phyloP scores from a whole-genome alignment of 192 early-diverging fungal genomes.

The Coemansia sp. region DNA sequence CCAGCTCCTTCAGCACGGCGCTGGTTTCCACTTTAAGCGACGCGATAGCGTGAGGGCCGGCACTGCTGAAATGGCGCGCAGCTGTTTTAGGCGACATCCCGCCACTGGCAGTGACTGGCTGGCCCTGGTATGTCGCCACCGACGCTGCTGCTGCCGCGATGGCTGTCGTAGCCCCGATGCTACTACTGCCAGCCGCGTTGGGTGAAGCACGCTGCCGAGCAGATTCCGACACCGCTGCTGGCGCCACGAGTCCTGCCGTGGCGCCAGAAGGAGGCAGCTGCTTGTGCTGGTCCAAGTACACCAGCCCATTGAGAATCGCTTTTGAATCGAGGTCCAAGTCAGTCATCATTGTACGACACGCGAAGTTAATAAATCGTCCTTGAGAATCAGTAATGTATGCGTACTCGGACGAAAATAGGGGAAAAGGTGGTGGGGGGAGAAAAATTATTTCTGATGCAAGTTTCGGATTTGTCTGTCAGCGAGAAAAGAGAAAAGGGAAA shows the following conservation, averaged over 20 bases:
- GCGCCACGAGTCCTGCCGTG: not conserved
- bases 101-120: not conserved
- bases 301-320: conserved; percentile 53
- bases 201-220: conserved; percentile 1
- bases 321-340: conserved; percentile 57
- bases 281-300: conserved; percentile 51
- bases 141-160: conserved; percentile 2
- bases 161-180: not conserved
- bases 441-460: not conserved
- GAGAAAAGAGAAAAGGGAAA: not conserved
- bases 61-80: conserved; percentile 24
- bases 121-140: conserved; percentile 1
- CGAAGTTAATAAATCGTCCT: not conserved
- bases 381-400: not conserved
- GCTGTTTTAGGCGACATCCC: conserved; percentile 27
- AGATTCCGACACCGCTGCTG: not conserved
- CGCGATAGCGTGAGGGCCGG: conserved; percentile 48
- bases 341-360: conserved; percentile 37
- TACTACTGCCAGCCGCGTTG: conserved; percentile 16
- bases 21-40: conserved; percentile 66
- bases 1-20: conserved; percentile 67
- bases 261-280: conserved; percentile 16
- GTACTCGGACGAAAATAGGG: not conserved
- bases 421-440: no score
- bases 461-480: not conserved